Evolutionary conservation across 73 alveolate species (phyloP).

Genomic region (Urostyla sp.): DNA sequence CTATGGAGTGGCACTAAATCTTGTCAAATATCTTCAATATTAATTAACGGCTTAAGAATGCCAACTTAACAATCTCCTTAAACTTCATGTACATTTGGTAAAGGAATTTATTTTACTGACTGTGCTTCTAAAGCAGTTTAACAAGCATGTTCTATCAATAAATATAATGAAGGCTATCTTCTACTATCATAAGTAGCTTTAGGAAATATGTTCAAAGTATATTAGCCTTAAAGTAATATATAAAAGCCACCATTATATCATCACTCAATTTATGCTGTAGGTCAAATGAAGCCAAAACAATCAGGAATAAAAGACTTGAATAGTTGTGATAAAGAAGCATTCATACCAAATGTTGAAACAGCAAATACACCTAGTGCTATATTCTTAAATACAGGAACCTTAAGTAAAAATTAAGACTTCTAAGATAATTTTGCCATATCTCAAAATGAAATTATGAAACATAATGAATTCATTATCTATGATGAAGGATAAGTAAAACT

Average conservation of each 20-base stretch:
- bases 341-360: conserved; percentile 34
- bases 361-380: conserved; percentile 31
- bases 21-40: conserved; percentile 75
- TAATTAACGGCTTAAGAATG: conserved; percentile 86
- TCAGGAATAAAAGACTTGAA: conserved; percentile 44
- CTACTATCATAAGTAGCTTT: conserved; percentile 94
- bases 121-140: conserved; percentile 81
- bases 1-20: conserved; percentile 89
- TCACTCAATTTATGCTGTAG: conserved; percentile 87
- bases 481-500: conserved; percentile 73
- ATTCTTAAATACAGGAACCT: conserved; percentile 54
- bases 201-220: conserved; percentile 84
- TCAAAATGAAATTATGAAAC: conserved; percentile 36
- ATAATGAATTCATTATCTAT: conserved; percentile 78
- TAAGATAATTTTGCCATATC: not conserved
- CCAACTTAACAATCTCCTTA: conserved; percentile 91
- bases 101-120: conserved; percentile 97
- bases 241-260: conserved; percentile 71
- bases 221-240: conserved; percentile 69
- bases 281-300: conserved; percentile 53
- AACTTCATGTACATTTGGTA: conserved; percentile 94
- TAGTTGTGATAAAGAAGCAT: not conserved
- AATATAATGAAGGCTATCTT: conserved; percentile 80
- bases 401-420: conserved; percentile 44
- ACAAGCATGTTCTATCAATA: conserved; percentile 58